Evolutionary conservation across 768 basidiomycete genomes (phyloP), one percentile per base, ranked within the genome.

Genomic region (Amanita fuliginea): DNA sequence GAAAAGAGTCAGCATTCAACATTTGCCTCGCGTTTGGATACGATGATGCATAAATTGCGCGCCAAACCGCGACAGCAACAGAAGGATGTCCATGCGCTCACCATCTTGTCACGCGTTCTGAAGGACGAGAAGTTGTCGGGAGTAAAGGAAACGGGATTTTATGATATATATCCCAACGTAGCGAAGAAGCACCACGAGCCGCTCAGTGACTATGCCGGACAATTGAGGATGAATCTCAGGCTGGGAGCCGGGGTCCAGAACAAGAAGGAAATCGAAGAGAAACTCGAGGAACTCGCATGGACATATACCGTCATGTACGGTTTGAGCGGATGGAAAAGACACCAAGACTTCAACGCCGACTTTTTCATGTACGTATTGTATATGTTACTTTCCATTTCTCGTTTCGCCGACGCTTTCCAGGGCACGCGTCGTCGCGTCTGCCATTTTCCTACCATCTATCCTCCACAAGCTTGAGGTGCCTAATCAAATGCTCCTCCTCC

Each of bases 381-480:
- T 1, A 7, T 24, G 14, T 2, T 24, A 2, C 22, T 5, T 24
- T 43, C 1, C 16, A 10, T 40, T 26, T 6, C 11, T 10, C 13
- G 18, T 16, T 32, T 26, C 6, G n/a, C 24, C 11, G n/a, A 28
- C 24, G 5, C n/a, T 43, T 28, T 3, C 1, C 43, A 81, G 77
- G 19, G 74, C 78, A 62, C 80, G 73, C 53, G 59, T 76, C 2
- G 74, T 81, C 22, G 83, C 80, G 0, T 81, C 80, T 1, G 68
- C 75, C 2, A 52, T 81, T 28, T 80, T 81, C 64, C 57, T 80
- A 11, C 65, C 73, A 3, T 68, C 75, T 0, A 49, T 74, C 42
- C 53, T 68, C 37, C 55, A 60, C 1, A 54, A 46, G 6, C 62
- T 72, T 42, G 61, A 63, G 5, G 60, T 65, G 14, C 36, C 56